phyloP scores from a whole-genome alignment of 768 basidiomycete genomes.

The Lactarius tabidus region DNA sequence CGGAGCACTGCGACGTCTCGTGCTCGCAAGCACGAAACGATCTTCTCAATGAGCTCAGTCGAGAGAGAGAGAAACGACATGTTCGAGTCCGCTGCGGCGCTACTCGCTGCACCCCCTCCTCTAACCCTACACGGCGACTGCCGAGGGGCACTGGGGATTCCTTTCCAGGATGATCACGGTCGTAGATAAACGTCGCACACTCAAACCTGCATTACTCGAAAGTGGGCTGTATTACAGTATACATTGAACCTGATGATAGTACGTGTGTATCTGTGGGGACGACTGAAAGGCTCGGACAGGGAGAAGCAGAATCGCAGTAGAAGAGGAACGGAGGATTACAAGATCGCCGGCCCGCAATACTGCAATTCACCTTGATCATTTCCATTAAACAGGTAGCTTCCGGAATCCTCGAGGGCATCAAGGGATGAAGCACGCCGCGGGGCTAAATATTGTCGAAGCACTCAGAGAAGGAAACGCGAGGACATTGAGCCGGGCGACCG shows the following conservation, averaged over 20 bases:
- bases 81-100: background rate
- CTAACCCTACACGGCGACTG: constrained; percentile 5
- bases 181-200: too few species aligned
- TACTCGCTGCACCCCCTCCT: background rate
- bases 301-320: background rate
- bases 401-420: background rate
- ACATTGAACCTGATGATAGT: background rate
- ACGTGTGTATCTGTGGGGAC: too few species aligned
- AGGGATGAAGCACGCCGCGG: background rate
- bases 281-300: background rate
- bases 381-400: background rate
- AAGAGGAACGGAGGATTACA: background rate
- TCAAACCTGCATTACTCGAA: too few species aligned
- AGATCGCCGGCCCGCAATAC: background rate
- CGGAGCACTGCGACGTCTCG: constrained; percentile 6
- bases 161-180: background rate
- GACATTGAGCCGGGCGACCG: background rate
- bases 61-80: constrained; percentile 17
- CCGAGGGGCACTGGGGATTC: background rate
- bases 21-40: background rate
- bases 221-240: too few species aligned
- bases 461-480: background rate
- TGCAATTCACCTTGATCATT: background rate
- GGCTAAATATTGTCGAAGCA: background rate
- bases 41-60: constrained; percentile 13